Base-by-base conservation (phyloP, 768 basidiomycete species). In the Mrakia hoshinonis region DNA sequence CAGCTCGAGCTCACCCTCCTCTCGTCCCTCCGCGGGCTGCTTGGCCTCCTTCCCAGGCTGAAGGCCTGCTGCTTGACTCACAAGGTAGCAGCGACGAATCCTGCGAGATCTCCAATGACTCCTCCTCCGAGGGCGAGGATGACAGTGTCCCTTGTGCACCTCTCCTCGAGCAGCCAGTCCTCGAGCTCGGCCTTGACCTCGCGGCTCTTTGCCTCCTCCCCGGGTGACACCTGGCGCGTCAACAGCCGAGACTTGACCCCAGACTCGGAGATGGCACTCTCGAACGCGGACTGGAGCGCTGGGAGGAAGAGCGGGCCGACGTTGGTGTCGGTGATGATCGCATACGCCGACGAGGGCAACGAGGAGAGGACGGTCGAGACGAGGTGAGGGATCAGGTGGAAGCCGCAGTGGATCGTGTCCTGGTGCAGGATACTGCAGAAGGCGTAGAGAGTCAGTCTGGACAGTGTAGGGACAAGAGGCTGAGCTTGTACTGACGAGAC, bases 1-100 rank as follows among this genome's bases (percentile, higher is more conserved):
- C 43, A 64, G 62, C 62, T 46, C 38, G 13, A 46, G 38, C 62
- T 64, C 43, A 20, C 62, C 39, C 36, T 46, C 61, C 43, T 36
- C 24, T 26, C 26, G 20, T 62, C 31, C 34, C 12, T 43, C 60
- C 4, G 3, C 60, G 24, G 24, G 18, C 24, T 39, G 20, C 26
- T 63, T 24, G 15, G 7, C 62, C 15, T 47, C 31, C 62, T 5
- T 20, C 20, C 2, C 39, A 2, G 20, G 5, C 22, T 46, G 12
- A 34, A 48, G 22, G 46, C 18, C 10, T 29, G 2, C 36, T 31
- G 52, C 26, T n/a, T 26, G 4, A 85, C 91, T 81, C 76, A 95
- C 93, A 95, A 95, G 15, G 95, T 98, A 2, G 96, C 91, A 31
- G 96, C 91, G 70, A 96, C 92, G 76, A 95, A 99, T 39, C 96